Evolutionary conservation across 2,329 filamentous ascomycete genomes (phyloP).

Genomic region (Trichophyton simii): DNA sequence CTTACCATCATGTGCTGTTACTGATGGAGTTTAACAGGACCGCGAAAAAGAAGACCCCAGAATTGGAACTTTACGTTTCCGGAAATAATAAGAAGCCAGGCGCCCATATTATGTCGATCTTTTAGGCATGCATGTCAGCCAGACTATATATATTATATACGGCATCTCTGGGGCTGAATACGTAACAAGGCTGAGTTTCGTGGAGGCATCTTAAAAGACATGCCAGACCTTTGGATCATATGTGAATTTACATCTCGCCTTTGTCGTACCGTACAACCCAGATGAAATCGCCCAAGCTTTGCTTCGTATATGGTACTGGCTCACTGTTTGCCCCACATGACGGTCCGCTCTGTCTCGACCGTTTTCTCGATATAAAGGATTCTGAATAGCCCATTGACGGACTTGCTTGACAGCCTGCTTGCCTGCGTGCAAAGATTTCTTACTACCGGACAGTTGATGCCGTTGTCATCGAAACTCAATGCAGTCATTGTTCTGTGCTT

Average conservation of each 20-base stretch:
- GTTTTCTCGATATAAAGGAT: not conserved
- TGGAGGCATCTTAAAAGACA: not conserved
- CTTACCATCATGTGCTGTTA: not conserved
- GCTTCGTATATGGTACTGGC: not conserved
- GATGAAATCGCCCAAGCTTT: not conserved
- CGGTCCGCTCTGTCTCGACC: not conserved
- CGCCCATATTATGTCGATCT: not conserved
- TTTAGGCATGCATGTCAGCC: not conserved
- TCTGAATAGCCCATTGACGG: not conserved
- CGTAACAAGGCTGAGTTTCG: not conserved
- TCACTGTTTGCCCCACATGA: not conserved
- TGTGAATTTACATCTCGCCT: not conserved
- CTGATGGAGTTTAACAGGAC: conserved; percentile 1
- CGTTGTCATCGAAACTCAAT: not conserved
- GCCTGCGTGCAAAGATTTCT: not conserved
- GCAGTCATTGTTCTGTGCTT: not conserved
- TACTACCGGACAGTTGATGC: not conserved
- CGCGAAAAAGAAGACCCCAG: not conserved
- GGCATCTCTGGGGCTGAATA: not conserved
- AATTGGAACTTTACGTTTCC: not conserved
- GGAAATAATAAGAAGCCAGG: not conserved
- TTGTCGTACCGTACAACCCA: not conserved
- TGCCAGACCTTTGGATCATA: not conserved
- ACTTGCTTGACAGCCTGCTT: not conserved
- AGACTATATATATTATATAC: not conserved